Evolutionary conservation across 73 alveolate species (phyloP), one percentile per base, ranked within the genome.

Genomic region (Tetrahymena elliotti): DNA sequence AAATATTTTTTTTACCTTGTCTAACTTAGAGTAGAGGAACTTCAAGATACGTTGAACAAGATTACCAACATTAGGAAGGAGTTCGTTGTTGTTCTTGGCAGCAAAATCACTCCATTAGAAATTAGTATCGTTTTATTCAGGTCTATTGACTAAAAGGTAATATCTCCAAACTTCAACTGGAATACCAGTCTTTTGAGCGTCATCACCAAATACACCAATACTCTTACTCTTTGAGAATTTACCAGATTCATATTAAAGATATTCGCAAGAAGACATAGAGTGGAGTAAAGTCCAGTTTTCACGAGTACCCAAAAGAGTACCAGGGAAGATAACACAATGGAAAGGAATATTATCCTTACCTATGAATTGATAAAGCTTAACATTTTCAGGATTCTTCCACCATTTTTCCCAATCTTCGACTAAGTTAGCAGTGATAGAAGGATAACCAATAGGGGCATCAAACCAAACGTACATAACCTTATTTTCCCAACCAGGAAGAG

Each of bases 381-480:
- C 99, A 94, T 99, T 96, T 12, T 98, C 99, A 53, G 99, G 99
- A 95, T 99, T 98, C 97, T 96, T 97, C 99, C 99, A 99, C 99
- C 99, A 99, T 84, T 97, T 95, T 96, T 98, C 97, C 99, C 99
- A 98, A 38, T 98, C 99, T 33, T 97, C 97, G 18, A 98, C 97
- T 93, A 97, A 98, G 94, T 96, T 97, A 53, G 99, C 99, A 13
- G 99, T 99, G 93, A 99, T 99, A 52, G 99, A 97, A 53, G 98
- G 88, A 96, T 99, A 99, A 47, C 99, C 99, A 92, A 99, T 99
- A 18, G 99, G 99, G 0, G 99, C 99, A 97, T 99, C 99, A 96
- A 99, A 99, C 99, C 99, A 99, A 11, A 99, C 99, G 96, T 99
- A 99, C 97, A 99, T 98, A 38, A 99, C 99, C 96, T 99, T 99